Evolutionary conservation across 371 early-diverging fungal genomes (phyloP).

Genomic region (Mucor lusitanicus): DNA sequence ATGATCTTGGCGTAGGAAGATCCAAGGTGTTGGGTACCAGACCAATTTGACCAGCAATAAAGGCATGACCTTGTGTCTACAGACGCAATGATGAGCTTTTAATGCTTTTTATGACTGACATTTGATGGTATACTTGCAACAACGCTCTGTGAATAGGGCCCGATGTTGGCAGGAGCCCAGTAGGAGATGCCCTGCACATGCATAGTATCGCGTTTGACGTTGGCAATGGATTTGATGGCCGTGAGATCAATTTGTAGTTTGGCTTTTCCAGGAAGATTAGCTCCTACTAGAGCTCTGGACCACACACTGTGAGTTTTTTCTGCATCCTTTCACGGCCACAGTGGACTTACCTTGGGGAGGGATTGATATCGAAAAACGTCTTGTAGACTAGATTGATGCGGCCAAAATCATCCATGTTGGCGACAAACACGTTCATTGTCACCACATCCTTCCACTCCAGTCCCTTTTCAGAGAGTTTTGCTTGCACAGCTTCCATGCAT

Average conservation of each 20-base stretch:
- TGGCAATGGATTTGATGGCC: constrained; percentile 31
- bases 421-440: constrained; percentile 65
- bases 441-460: constrained; percentile 56
- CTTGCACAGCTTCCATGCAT: constrained; percentile 42
- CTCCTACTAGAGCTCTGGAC: constrained; percentile 60
- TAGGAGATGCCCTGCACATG: constrained; percentile 84
- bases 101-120: neutral
- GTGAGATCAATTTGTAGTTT: constrained; percentile 67
- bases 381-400: constrained; percentile 65
- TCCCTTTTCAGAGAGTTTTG: constrained; percentile 2
- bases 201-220: constrained; percentile 50
- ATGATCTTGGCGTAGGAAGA: constrained; percentile 39
- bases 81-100: neutral
- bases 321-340: neutral
- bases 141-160: constrained; percentile 73
- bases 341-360: constrained; percentile 61
- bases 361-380: constrained; percentile 67
- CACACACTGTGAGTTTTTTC: neutral
- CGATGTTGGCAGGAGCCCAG: constrained; percentile 87
- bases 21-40: constrained; percentile 65
- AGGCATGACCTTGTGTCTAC: constrained; percentile 58
- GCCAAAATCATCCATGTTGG: constrained; percentile 66
- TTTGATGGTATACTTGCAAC: constrained; percentile 38
- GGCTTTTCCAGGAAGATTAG: constrained; percentile 28
- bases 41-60: constrained; percentile 79